Conservation (phyloP, 139 green algal genomes). For the Pedinophyceae sp. region DNA sequence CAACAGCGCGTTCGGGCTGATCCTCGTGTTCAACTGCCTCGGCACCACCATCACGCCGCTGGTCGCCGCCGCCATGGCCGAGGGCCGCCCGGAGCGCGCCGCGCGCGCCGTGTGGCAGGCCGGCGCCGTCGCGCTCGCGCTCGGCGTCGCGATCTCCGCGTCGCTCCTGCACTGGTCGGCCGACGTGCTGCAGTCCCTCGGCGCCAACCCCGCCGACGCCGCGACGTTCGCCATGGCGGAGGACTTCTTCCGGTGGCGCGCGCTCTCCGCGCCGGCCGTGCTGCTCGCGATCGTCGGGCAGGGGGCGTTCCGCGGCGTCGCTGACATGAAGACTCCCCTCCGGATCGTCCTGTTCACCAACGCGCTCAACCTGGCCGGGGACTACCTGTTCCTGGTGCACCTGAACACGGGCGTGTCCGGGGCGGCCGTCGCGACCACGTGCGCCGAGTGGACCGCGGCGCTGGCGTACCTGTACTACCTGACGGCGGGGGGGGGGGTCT, state of each 20-base stretch:
- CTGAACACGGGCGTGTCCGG: slow-evolving; percentile 27
- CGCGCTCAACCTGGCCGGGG: slow-evolving; percentile 41
- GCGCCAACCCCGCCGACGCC: slow-evolving; percentile 16
- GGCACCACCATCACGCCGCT: slow-evolving; percentile 51
- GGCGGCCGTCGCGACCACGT: slow-evolving; percentile 29
- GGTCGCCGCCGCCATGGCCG: slow-evolving; percentile 29
- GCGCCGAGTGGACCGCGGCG: slow-evolving; percentile 33
- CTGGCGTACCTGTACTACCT: slow-evolving; percentile 24
- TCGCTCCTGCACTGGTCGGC: slow-evolving; percentile 11
- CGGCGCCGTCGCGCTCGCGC: slow-evolving; percentile 6
- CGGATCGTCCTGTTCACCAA: slow-evolving; percentile 38
- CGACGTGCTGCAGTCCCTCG: slow-evolving; percentile 32
- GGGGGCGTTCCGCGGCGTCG: slow-evolving; percentile 48
- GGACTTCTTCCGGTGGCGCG: slow-evolving; percentile 28
- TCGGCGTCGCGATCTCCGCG: slow-evolving; percentile 8
- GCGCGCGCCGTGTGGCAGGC: background rate
- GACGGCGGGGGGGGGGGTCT: slow-evolving; percentile 12
- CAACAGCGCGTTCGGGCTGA: slow-evolving; percentile 52
- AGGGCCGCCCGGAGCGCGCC: slow-evolving; percentile 14
- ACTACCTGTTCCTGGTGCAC: slow-evolving; percentile 21
- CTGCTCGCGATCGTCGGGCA: slow-evolving; percentile 40
- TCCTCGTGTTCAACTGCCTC: slow-evolving; percentile 66
- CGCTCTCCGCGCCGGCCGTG: slow-evolving; percentile 37
- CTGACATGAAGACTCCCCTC: slow-evolving; percentile 58
- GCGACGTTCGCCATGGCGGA: slow-evolving; percentile 18